These are phyloP conservation scores for Dryas alaskensis DNA, from an alignment of 306 rosid genomes.

Conservation along the genomic window DNA sequence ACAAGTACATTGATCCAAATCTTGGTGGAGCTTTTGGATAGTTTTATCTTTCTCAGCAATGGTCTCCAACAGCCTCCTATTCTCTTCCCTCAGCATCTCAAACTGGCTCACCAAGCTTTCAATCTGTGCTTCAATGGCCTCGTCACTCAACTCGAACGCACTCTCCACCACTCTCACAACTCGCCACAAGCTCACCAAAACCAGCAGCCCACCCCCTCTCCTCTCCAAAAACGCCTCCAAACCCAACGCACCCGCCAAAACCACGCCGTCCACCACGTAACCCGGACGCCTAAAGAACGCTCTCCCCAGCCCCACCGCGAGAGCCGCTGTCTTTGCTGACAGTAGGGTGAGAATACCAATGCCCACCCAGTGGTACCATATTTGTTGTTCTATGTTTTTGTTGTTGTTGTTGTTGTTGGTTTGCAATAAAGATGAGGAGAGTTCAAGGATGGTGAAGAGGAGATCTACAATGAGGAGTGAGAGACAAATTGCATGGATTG, in stretches of 20 bases:
- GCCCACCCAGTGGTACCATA: slow-evolving; percentile 56
- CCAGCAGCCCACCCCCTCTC: slow-evolving; percentile 64
- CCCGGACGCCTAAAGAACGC: slow-evolving; percentile 49
- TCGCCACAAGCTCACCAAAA: slow-evolving; percentile 74
- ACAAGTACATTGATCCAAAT: slow-evolving; percentile 29
- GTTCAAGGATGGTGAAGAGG: slow-evolving; percentile 59
- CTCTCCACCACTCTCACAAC: slow-evolving; percentile 70
- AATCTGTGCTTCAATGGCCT: slow-evolving; percentile 69
- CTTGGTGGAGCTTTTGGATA: slow-evolving; percentile 44
- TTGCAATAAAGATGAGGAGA: slow-evolving; percentile 50
- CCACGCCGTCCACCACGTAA: slow-evolving; percentile 51
- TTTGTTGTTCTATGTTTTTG: neutral
- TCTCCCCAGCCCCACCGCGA: slow-evolving; percentile 47
- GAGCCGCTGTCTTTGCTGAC: slow-evolving; percentile 33
- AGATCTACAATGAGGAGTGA: slow-evolving; percentile 52
- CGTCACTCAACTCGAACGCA: slow-evolving; percentile 72
- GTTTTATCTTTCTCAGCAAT: slow-evolving; percentile 36
- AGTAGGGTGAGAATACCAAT: slow-evolving; percentile 58
- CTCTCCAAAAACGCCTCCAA: slow-evolving; percentile 51
- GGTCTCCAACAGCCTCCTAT: slow-evolving; percentile 37
- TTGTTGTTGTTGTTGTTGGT: slow-evolving; percentile 2
- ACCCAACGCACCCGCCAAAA: slow-evolving; percentile 47
- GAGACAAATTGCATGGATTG: slow-evolving; percentile 37
- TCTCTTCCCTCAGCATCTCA: slow-evolving; percentile 50
- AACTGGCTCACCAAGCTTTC: slow-evolving; percentile 48